Percentiles rank a stretch among this genome's conserved stretches.
Evolutionary conservation across 2,329 filamentous ascomycete species (phyloP).

Genomic region (Fusarium sp.): DNA sequence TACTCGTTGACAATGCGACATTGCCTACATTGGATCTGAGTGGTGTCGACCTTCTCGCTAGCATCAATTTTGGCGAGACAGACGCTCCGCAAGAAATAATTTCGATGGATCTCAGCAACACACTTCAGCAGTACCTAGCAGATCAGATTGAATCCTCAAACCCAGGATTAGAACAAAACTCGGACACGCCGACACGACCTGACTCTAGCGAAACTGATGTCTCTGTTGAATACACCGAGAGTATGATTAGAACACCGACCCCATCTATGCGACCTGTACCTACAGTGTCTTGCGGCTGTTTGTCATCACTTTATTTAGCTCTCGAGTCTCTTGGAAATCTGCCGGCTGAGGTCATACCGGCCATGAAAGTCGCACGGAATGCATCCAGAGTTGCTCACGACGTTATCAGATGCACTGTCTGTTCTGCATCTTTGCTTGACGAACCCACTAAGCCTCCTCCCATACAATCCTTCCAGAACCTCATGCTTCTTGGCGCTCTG

Average conservation of each 20-base stretch:
- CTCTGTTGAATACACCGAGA: conserved; percentile 27
- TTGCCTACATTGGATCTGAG: conserved; percentile 30
- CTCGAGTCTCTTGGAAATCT: conserved; percentile 59
- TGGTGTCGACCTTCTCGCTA: conserved; percentile 43
- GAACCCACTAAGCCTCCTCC: conserved; percentile 48
- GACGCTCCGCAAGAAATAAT: conserved; percentile 38
- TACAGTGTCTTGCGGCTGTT: conserved; percentile 55
- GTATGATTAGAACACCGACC: neutral
- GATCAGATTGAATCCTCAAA: conserved; percentile 30
- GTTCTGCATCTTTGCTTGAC: conserved; percentile 51
- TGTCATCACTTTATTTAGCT: conserved; percentile 58
- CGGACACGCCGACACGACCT: conserved; percentile 32
- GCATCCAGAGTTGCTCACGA: conserved; percentile 60
- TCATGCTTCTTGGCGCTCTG: conserved; percentile 66
- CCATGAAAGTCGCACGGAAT: conserved; percentile 57
- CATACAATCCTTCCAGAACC: conserved; percentile 63
- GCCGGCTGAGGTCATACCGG: conserved; percentile 53
- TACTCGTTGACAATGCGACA: neutral
- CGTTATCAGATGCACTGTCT: conserved; percentile 59
- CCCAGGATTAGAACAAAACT: conserved; percentile 6
- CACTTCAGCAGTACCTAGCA: conserved; percentile 39
- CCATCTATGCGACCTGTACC: conserved; percentile 39
- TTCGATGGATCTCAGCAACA: conserved; percentile 43
- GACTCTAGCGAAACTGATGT: conserved; percentile 37
- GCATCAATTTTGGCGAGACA: conserved; percentile 46